Base-by-base conservation (phyloP, 1,284 basidiomycete species). In the Ustilago shanxiensis region DNA sequence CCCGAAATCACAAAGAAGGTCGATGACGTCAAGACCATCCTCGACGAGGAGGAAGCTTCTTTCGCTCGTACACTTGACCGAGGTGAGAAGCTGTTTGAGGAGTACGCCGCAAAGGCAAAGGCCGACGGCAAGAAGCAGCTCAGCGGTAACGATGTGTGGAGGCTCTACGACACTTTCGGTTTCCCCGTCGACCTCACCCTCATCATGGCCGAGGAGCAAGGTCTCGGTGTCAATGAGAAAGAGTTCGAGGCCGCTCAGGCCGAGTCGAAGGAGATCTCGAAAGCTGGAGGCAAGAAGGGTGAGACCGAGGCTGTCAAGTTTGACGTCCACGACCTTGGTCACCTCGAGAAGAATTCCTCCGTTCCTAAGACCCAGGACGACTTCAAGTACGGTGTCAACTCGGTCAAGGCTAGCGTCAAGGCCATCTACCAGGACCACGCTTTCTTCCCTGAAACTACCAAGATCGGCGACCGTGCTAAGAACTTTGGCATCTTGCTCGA, bases 111-210 rank as follows among this genome's bases (percentile, higher is more conserved):
- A 28, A 89, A 90, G 58, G 91, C 95, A 10, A 89, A 89, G 73
- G 89, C 92, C 53, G 88, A 89, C 51, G 91, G 91, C 14, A 83
- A 88, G 10, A 92, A 89, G 61, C 90, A 91, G 76, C 90, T 99
- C 50, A 91, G 89, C 75, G 96, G 96, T 18, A 92, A 92, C 82
- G 96, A 99, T 83, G 94, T 98, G 29, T 99, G 96, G 96, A 90
- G 94, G 33, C 88, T 99, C 60, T 99, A 99, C 87, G 97, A 99
- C 87, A 99, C 97, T 0, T 99, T 94, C 86, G 96, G 96, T 47
- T 99, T 99, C 89, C 97, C 96, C 0, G 95, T 95, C 59, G 96
- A 99, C 85, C 88, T 99, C 41, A 99, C 97, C 1, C 91, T 93
- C 61, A 89, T 99, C 76, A 99, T 99, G 96, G 96, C 97, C 26